Percentiles rank a stretch among this genome's conserved stretches.
Evolutionary conservation across 2,329 filamentous ascomycete species (phyloP).

Genomic region (Neofusicoccum sp.): DNA sequence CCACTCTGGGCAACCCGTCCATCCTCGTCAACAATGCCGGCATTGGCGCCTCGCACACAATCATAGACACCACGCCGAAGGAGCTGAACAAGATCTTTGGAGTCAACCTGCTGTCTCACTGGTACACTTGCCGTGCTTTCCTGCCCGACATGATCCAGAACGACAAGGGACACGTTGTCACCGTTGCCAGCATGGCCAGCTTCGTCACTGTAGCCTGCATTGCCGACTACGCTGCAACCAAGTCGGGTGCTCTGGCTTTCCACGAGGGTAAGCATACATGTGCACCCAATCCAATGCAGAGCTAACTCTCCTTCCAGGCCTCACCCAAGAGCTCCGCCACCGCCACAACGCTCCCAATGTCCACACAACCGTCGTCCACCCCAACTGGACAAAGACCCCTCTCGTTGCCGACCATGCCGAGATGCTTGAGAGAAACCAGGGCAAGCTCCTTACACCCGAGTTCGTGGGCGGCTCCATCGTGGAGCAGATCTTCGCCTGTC

Average conservation of each 20-base stretch:
- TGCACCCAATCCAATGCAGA: not conserved
- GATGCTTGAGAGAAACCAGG: constrained; percentile 31
- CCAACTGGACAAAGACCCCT: constrained; percentile 45
- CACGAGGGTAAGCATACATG: constrained; percentile 48
- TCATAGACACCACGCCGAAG: constrained; percentile 35
- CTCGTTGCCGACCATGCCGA: constrained; percentile 37
- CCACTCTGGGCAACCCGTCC: constrained; percentile 31
- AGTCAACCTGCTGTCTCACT: constrained; percentile 42
- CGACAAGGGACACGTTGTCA: constrained; percentile 56
- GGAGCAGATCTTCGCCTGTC: constrained; percentile 42
- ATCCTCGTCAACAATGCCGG: constrained; percentile 44
- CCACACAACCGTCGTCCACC: constrained; percentile 48
- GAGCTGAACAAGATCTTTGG: constrained; percentile 39
- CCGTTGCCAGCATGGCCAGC: constrained; percentile 57
- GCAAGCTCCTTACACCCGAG: constrained; percentile 40
- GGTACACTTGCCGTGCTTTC: constrained; percentile 38
- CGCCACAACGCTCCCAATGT: constrained; percentile 44
- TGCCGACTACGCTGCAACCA: constrained; percentile 56
- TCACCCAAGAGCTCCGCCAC: constrained; percentile 44
- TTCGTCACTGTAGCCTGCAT: constrained; percentile 53
- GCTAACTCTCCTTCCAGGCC: constrained; percentile 24
- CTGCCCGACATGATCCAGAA: constrained; percentile 38
- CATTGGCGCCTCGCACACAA: constrained; percentile 33
- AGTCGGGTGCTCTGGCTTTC: constrained; percentile 56
- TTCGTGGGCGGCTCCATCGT: constrained; percentile 46